Evolutionary conservation across 768 basidiomycete species (phyloP).

Genomic region (Rhodosporidiobolus sp.): DNA sequence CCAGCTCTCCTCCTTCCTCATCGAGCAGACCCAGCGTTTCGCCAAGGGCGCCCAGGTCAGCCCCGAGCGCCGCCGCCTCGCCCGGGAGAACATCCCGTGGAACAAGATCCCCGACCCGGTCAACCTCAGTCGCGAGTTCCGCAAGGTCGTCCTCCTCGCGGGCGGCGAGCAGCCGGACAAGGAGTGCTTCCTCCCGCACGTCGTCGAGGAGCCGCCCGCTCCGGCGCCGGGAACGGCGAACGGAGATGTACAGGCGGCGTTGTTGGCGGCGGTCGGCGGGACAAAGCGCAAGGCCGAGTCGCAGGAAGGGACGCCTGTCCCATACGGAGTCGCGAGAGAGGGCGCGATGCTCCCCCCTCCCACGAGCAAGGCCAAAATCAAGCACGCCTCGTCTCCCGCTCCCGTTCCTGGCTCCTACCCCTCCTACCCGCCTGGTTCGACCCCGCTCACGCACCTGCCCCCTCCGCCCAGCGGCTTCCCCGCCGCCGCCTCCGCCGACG

Average conservation of each 20-base stretch:
- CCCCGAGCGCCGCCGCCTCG: constrained; percentile 34
- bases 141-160: constrained; percentile 29
- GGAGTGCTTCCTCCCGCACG: constrained; percentile 21
- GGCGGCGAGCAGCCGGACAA: constrained; percentile 24
- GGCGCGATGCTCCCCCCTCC: background rate
- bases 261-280: background rate
- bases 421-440: background rate
- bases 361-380: constrained; percentile 10
- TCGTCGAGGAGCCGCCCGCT: background rate
- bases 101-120: constrained; percentile 37
- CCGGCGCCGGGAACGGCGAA: background rate
- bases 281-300: constrained; percentile 22
- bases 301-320: background rate
- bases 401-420: background rate
- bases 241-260: background rate
- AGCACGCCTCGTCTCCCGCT: constrained; percentile 7
- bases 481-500: background rate
- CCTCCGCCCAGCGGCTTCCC: background rate
- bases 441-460: background rate
- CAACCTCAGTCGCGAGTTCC: constrained; percentile 26
- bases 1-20: constrained; percentile 71
- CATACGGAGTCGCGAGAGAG: background rate
- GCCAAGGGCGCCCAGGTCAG: constrained; percentile 45
- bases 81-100: constrained; percentile 42
- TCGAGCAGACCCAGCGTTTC: constrained; percentile 68